Percentiles rank a stretch among this genome's conserved stretches.
Conservation (phyloP, 352 stramenopile genomes). For the Aphanomyces euteiches region DNA sequence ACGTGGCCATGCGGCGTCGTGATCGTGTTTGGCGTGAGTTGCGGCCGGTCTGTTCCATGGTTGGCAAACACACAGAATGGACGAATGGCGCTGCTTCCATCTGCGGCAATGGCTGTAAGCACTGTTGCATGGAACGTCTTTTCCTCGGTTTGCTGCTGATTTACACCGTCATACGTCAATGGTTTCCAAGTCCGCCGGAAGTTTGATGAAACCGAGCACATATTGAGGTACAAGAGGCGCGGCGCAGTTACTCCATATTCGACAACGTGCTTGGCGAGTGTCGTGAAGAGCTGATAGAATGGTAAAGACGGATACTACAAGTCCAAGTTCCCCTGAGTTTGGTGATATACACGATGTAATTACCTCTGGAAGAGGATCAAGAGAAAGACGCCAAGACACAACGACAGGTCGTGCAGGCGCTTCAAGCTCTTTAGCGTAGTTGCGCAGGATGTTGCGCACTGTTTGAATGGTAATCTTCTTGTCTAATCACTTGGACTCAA, state of each 20-base stretch:
- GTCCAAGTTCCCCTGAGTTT: too few species aligned
- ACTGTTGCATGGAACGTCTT: constrained; percentile 25
- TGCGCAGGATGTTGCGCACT: constrained; percentile 28
- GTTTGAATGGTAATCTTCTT: constrained; percentile 28
- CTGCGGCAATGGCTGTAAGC: constrained; percentile 20
- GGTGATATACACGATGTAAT: too few species aligned
- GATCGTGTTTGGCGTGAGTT: not conserved
- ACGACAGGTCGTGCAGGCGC: not conserved
- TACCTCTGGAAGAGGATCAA: too few species aligned
- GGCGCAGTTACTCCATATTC: constrained; percentile 1
- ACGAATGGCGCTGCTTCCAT: not conserved
- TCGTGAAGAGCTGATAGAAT: constrained; percentile 23
- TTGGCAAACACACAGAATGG: constrained; percentile 22
- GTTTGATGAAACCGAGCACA: constrained; percentile 20
- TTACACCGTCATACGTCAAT: not conserved
- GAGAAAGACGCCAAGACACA: too few species aligned
- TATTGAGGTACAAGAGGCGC: constrained; percentile 28
- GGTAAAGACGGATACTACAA: not conserved
- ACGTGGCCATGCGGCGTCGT: constrained; percentile 10
- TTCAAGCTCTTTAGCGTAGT: constrained; percentile 20
- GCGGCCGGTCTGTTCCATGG: constrained; percentile 2
- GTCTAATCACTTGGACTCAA: not conserved
- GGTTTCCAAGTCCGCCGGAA: constrained; percentile 23
- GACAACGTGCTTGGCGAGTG: constrained; percentile 10
- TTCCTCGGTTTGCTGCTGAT: constrained; percentile 1